Evolutionary conservation across 345 rosid genomes (phyloP).

Genomic region (Citrus maxima): DNA sequence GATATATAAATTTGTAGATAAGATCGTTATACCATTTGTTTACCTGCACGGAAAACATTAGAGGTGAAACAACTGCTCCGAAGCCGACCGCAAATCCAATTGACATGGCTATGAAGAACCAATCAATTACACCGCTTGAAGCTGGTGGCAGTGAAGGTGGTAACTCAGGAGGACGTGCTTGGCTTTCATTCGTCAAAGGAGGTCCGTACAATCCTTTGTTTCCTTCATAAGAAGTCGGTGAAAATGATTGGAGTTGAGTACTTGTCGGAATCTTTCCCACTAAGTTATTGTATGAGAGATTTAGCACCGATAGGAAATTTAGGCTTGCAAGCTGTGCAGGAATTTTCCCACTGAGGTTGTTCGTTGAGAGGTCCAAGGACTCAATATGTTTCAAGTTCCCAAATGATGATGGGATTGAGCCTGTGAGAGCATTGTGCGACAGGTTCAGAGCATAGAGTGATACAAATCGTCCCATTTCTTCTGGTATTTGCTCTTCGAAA

Average conservation of each 20-base stretch:
- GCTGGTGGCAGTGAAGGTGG: neutral
- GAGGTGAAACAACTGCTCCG: slow-evolving; percentile 33
- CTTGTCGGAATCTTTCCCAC: neutral
- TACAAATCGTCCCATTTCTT: too few relatives aligned
- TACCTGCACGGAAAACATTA: slow-evolving; percentile 13
- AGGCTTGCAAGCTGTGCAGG: slow-evolving; percentile 21
- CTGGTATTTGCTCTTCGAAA: too few relatives aligned
- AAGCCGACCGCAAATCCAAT: slow-evolving; percentile 33
- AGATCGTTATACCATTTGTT: slow-evolving; percentile 5
- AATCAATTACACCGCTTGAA: neutral
- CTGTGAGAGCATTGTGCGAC: too few relatives aligned
- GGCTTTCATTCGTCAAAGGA: neutral
- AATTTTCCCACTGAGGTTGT: slow-evolving; percentile 15
- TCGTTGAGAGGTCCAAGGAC: slow-evolving; percentile 17
- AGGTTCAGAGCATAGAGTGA: too few relatives aligned
- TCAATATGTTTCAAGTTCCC: too few relatives aligned
- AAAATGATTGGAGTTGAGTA: too few relatives aligned
- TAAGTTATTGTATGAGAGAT: slow-evolving; percentile 33
- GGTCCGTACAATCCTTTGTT: neutral
- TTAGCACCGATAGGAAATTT: slow-evolving; percentile 24
- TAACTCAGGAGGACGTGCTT: neutral
- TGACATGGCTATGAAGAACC: neutral
- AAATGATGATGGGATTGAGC: too few relatives aligned
- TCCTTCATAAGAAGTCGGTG: too few relatives aligned
- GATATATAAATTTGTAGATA: slow-evolving; percentile 30